Evolutionary conservation across 2,329 filamentous ascomycete species (phyloP).

Genomic region (Hymenoscyphus occultus): DNA sequence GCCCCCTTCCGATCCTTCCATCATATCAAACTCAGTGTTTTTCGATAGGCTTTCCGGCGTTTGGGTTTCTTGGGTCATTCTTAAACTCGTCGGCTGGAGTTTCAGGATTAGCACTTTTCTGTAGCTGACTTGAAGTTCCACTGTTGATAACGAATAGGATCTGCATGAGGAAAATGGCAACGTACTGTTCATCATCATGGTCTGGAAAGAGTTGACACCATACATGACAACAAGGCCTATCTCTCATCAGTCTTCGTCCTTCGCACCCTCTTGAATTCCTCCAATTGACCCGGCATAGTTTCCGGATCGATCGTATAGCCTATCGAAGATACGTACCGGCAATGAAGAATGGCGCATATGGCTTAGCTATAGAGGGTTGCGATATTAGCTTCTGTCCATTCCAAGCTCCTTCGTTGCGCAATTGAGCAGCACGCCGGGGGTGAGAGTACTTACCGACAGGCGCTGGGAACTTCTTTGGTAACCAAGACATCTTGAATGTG

Average conservation of each 20-base stretch:
- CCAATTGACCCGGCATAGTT: not conserved
- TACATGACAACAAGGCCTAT: conserved; percentile 82
- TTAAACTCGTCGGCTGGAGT: conserved; percentile 83
- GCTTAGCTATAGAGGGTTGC: conserved; percentile 62
- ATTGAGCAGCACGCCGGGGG: conserved; percentile 8
- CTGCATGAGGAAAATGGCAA: conserved; percentile 27
- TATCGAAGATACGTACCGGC: conserved; percentile 67
- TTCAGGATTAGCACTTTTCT: conserved; percentile 19
- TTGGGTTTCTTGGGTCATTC: conserved; percentile 91
- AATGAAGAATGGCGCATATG: conserved; percentile 89
- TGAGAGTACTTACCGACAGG: conserved; percentile 64
- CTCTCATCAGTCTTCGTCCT: conserved; percentile 20
- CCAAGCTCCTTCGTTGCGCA: not conserved
- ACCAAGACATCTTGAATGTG: conserved; percentile 66
- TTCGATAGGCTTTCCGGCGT: conserved; percentile 36
- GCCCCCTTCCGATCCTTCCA: not conserved
- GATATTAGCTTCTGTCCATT: not conserved
- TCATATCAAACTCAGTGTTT: conserved; percentile 31
- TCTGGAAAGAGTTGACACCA: conserved; percentile 83
- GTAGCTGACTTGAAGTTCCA: too few relatives aligned
- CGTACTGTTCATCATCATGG: conserved; percentile 75
- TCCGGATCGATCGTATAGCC: not conserved
- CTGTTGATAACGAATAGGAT: not conserved
- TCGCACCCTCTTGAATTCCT: not conserved
- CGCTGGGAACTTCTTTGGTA: conserved; percentile 81